Conservation (phyloP, 768 basidiomycete genomes). For the Mycena rebaudengoi region DNA sequence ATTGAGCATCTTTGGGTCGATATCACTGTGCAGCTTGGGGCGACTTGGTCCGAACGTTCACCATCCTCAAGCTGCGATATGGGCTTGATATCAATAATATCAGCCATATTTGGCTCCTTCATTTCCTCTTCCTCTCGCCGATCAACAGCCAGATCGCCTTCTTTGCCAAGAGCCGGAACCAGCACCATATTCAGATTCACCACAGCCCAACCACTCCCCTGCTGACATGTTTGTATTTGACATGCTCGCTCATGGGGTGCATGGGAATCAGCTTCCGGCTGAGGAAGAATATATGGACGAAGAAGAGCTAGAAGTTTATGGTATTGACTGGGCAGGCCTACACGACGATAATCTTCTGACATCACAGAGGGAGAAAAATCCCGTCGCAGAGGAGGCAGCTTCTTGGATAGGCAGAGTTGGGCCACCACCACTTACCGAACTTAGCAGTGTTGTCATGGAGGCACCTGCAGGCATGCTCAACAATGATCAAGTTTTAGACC, state of each 20-base stretch:
- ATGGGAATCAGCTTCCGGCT: conserved; percentile 27
- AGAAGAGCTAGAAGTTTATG: conserved; percentile 26
- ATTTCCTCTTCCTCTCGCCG: conserved; percentile 42
- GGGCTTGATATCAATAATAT: conserved; percentile 36
- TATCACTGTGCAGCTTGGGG: conserved; percentile 40
- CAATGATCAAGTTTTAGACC: no score
- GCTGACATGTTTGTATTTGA: conserved; percentile 42
- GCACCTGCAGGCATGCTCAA: no score
- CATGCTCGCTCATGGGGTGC: conserved; percentile 39
- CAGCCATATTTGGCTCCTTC: conserved; percentile 51
- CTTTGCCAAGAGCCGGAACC: conserved; percentile 47
- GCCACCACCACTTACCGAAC: no score
- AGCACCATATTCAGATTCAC: conserved; percentile 35
- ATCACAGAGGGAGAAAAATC: neutral
- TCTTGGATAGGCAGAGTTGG: conserved; percentile 6
- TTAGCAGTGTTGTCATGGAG: no score
- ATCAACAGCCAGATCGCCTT: conserved; percentile 41
- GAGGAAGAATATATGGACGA: conserved; percentile 2
- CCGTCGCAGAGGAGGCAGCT: neutral
- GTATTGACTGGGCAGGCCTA: conserved; percentile 23
- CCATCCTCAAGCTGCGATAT: conserved; percentile 38
- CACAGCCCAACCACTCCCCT: conserved; percentile 30
- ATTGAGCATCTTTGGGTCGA: conserved; percentile 51
- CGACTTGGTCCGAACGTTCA: conserved; percentile 50
- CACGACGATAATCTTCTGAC: conserved; percentile 8